Conservation (phyloP, 1,284 basidiomycete species). For the Ceratobasidium sp. region DNA sequence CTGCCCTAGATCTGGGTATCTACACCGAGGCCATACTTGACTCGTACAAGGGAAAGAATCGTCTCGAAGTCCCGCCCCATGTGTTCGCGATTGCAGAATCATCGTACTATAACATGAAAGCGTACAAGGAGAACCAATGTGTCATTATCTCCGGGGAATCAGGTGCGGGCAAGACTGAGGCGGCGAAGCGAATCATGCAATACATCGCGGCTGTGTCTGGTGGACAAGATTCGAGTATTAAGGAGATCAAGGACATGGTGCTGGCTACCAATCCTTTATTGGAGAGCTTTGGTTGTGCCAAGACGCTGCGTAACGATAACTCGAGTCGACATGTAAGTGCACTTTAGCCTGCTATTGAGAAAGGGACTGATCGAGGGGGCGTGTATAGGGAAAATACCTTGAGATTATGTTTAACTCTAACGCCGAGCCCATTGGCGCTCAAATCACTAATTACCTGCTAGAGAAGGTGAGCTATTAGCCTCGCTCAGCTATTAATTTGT, state of each 20-base stretch:
- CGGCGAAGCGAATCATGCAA: constrained; percentile 99
- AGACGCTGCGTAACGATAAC: constrained; percentile 98
- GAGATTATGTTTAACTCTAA: constrained; percentile 98
- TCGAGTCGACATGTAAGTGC: constrained; percentile 92
- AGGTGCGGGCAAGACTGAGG: constrained; percentile 96
- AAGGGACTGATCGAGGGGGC: constrained; percentile 43
- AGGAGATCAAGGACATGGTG: constrained; percentile 99
- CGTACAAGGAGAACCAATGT: constrained; percentile 99
- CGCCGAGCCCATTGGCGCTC: constrained; percentile 95
- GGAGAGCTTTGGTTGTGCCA: constrained; percentile 99
- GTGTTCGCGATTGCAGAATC: constrained; percentile 98
- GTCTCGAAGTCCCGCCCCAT: constrained; percentile 97
- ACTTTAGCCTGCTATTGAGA: too few relatives aligned
- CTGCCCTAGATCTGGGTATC: constrained; percentile 85
- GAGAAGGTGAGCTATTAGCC: constrained; percentile 88
- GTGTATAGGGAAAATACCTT: constrained; percentile 90
- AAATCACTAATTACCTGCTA: constrained; percentile 98
- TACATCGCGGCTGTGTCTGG: constrained; percentile 98
- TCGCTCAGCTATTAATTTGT: too few relatives aligned
- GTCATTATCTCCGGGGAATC: constrained; percentile 99
- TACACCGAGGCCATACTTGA: constrained; percentile 90
- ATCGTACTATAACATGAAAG: constrained; percentile 99
- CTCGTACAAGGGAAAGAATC: constrained; percentile 96
- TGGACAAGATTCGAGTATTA: constrained; percentile 84
- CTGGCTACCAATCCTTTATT: constrained; percentile 97